These are phyloP conservation scores for Penicillium paradoxum DNA, from an alignment of 495 filamentous ascomycete genomes.

Conservation along the genomic window DNA sequence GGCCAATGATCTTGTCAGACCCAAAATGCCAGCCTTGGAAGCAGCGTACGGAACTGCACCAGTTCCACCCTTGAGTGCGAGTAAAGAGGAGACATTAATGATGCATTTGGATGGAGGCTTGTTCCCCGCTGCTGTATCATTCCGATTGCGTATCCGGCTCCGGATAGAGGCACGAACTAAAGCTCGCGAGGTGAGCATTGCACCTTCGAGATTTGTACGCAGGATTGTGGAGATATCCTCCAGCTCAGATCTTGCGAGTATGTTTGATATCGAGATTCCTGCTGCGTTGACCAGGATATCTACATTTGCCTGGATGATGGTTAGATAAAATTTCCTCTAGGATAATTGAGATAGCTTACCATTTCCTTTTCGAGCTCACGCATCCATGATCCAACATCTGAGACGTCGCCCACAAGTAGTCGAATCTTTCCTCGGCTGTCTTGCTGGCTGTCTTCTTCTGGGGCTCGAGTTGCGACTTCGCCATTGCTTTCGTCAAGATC, in stretches of 20 bases:
- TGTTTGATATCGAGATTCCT: conserved; percentile 56
- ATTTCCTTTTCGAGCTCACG: conserved; percentile 39
- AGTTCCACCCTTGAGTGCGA: conserved; percentile 56
- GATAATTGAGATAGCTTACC: conserved; percentile 20
- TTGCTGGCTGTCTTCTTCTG: conserved; percentile 11
- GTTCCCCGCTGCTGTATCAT: not conserved
- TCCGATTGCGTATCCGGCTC: conserved; percentile 28
- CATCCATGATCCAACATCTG: conserved; percentile 41
- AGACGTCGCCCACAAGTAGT: conserved; percentile 46
- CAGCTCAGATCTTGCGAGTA: conserved; percentile 46
- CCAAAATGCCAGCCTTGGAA: conserved; percentile 73
- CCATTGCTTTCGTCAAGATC: not conserved
- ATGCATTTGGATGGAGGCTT: conserved; percentile 50
- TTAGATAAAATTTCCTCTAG: not conserved
- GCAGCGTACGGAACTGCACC: conserved; percentile 73
- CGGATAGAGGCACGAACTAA: conserved; percentile 46
- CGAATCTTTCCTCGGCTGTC: conserved; percentile 14
- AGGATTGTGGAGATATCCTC: conserved; percentile 47
- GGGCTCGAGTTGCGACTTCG: conserved; percentile 17
- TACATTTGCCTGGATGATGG: conserved; percentile 31
- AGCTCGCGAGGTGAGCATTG: conserved; percentile 58
- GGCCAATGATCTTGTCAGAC: conserved; percentile 67
- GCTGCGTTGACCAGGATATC: conserved; percentile 76
- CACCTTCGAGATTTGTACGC: conserved; percentile 64
- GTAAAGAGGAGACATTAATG: conserved; percentile 73